Conservation (phyloP, 371 early-diverging fungal genomes). For the Mucor indicus region DNA sequence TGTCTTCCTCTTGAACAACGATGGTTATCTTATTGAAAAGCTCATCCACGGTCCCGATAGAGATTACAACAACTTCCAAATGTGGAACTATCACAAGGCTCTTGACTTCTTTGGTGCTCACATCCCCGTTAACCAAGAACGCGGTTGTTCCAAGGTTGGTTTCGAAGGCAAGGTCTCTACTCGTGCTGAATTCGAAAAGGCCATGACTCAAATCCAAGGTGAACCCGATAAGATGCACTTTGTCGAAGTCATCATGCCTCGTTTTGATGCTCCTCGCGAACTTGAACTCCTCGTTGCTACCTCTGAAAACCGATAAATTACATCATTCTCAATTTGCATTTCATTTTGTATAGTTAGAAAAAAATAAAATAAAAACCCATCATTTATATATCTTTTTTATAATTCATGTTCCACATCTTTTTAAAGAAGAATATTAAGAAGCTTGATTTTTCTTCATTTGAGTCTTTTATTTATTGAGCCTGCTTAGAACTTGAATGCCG, state of each 20-base stretch:
- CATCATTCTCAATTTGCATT: not conserved
- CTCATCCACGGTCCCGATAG: constrained; percentile 43
- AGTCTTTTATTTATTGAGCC: too few relatives aligned
- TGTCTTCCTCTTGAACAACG: constrained; percentile 48
- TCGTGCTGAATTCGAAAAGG: constrained; percentile 28
- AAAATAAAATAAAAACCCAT: not conserved
- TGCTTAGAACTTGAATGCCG: too few relatives aligned
- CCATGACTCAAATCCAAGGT: constrained; percentile 16
- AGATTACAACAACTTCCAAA: constrained; percentile 44
- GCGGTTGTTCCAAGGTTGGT: constrained; percentile 14
- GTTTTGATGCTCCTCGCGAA: constrained; percentile 34
- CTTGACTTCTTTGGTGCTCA: constrained; percentile 38
- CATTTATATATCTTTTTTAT: not conserved
- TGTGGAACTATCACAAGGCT: constrained; percentile 43
- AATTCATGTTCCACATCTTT: too few relatives aligned
- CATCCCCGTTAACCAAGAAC: constrained; percentile 13
- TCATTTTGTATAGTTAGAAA: not conserved
- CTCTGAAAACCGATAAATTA: constrained; percentile 18
- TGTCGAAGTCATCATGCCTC: constrained; percentile 30
- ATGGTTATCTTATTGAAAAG: constrained; percentile 50
- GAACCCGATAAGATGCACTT: constrained; percentile 29
- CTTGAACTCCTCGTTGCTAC: constrained; percentile 19
- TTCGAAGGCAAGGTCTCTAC: constrained; percentile 20
- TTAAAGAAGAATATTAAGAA: too few relatives aligned
- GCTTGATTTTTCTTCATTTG: too few relatives aligned